Evolutionary conservation across 495 filamentous ascomycete genomes (phyloP).

Genomic region (Letharia lupina): DNA sequence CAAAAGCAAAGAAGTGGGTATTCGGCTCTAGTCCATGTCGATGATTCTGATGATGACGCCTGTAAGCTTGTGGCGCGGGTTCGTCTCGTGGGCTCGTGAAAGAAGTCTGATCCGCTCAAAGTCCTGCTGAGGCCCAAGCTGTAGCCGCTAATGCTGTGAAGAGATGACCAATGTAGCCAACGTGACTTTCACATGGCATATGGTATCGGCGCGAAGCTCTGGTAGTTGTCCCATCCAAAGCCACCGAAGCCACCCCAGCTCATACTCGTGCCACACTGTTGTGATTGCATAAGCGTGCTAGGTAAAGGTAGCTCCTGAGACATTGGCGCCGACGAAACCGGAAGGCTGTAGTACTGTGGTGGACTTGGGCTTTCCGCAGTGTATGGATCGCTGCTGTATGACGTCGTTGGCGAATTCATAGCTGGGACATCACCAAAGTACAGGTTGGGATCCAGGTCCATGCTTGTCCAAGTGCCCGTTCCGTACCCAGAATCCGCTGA

Average conservation of each 20-base stretch:
- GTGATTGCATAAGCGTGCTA: constrained; percentile 67
- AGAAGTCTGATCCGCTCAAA: constrained; percentile 17
- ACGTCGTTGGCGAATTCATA: constrained; percentile 49
- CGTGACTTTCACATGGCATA: constrained; percentile 39
- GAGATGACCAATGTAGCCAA: neutral
- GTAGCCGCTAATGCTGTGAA: constrained; percentile 44
- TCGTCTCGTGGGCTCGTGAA: constrained; percentile 14
- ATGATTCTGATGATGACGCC: constrained; percentile 14
- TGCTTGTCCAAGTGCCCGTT: constrained; percentile 69
- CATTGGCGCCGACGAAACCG: constrained; percentile 51
- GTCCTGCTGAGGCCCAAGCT: constrained; percentile 26
- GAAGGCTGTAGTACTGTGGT: constrained; percentile 57
- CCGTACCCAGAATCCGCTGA: constrained; percentile 55
- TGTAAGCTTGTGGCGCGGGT: constrained; percentile 3
- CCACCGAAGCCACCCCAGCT: constrained; percentile 67
- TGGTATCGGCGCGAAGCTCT: constrained; percentile 45
- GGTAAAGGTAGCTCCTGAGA: constrained; percentile 69
- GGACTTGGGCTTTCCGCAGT: constrained; percentile 61
- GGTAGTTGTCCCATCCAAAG: constrained; percentile 54
- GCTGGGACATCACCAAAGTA: constrained; percentile 14
- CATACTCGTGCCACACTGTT: constrained; percentile 64
- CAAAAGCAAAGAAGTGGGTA: constrained; percentile 34
- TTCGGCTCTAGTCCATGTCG: constrained; percentile 31
- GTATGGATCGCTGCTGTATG: constrained; percentile 73
- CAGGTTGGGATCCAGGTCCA: constrained; percentile 35